Conservation (phyloP, 139 green algal genomes). For the Limnomonas spitsbergensis region DNA sequence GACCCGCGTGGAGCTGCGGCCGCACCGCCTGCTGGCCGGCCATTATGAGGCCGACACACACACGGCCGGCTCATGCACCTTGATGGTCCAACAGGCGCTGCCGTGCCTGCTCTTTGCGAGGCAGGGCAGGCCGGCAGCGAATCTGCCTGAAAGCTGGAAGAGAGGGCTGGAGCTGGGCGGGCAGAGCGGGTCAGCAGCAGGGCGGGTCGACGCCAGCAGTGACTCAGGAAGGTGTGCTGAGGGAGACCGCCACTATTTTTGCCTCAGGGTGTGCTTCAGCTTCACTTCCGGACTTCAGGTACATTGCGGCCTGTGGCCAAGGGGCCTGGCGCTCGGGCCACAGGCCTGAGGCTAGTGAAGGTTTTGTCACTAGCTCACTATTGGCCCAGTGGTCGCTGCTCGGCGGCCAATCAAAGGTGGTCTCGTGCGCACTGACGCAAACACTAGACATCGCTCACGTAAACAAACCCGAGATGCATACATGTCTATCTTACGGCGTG, state of each 20-base stretch:
- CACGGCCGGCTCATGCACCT: slow-evolving; percentile 57
- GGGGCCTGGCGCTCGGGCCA: no score
- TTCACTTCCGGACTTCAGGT: no score
- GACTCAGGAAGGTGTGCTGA: not conserved
- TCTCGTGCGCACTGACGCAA: no score
- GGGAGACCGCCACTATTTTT: not conserved
- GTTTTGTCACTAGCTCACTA: no score
- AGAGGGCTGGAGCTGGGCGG: not conserved
- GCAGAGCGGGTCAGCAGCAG: not conserved
- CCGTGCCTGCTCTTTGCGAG: slow-evolving; percentile 44
- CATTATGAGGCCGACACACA: slow-evolving; percentile 55
- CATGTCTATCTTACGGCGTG: no score
- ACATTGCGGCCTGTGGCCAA: no score
- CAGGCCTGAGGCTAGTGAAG: no score
- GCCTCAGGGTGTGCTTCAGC: not conserved
- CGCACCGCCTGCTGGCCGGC: slow-evolving; percentile 29
- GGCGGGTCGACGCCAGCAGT: no score
- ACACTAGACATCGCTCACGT: no score
- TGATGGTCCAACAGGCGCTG: slow-evolving; percentile 69
- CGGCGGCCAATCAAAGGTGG: no score
- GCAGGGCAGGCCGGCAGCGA: not conserved
- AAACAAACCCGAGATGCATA: no score
- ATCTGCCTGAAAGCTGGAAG: not conserved
- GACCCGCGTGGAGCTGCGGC: slow-evolving; percentile 40
- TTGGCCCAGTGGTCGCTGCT: no score